A percentile compares a stretch with the other conserved stretches of the same genome.
These are phyloP conservation scores for Tillandsia leiboldiana DNA, from an alignment of 176 grass and related monocot genomes.

Conservation along the genomic window DNA sequence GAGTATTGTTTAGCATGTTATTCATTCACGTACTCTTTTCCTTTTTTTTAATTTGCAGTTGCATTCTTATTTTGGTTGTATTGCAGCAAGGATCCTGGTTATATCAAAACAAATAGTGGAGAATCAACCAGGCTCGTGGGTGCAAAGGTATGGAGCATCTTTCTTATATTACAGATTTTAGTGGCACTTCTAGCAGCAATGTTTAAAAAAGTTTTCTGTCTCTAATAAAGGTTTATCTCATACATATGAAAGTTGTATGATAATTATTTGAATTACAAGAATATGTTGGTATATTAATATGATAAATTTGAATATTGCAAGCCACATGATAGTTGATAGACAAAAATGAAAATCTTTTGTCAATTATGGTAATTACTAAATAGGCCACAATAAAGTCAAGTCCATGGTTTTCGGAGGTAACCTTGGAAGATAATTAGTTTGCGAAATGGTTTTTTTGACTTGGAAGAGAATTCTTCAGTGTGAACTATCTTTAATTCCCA, in stretches of 20 bases:
- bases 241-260: not conserved
- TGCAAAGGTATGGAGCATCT: constrained; percentile 39
- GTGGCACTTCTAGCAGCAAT: not conserved
- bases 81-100: constrained; percentile 87
- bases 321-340: not conserved
- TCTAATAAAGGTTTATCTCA: not conserved
- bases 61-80: constrained; percentile 18
- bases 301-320: not conserved
- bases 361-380: not conserved
- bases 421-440: not conserved
- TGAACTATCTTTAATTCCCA: not conserved
- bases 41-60: not conserved
- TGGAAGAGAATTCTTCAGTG: not conserved
- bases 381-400: not conserved
- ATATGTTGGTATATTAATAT: too few species aligned
- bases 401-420: not conserved
- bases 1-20: not conserved
- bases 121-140: constrained; percentile 19
- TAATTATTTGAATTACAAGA: too few species aligned
- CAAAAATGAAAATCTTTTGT: too few species aligned
- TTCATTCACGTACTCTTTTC: constrained; percentile 9
- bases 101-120: constrained; percentile 70
- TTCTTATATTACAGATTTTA: not conserved
- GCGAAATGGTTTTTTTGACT: not conserved
- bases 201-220: not conserved